These are phyloP conservation scores for Toxicodendron radicans DNA, from an alignment of 345 rosid species.

Conservation along the genomic window DNA sequence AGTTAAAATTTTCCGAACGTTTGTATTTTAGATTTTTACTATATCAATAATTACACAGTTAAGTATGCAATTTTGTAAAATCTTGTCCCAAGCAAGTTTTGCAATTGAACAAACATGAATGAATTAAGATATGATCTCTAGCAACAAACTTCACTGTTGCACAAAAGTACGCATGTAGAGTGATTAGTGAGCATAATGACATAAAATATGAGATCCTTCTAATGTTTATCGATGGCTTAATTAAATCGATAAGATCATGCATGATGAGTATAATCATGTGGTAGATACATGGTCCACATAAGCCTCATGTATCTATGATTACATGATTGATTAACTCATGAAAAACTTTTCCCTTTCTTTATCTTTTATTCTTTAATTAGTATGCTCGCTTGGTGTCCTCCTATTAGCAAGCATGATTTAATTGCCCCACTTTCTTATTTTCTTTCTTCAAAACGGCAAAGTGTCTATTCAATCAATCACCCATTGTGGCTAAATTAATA, in stretches of 20 bases:
- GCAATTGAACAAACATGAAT: no score
- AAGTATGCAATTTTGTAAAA: no score
- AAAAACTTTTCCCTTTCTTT: neutral
- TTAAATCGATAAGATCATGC: neutral
- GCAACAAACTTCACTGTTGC: no score
- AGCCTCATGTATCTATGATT: neutral
- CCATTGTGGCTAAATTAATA: neutral
- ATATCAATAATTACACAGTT: no score
- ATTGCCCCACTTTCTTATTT: neutral
- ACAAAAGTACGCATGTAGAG: no score
- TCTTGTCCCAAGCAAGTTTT: no score
- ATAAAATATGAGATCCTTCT: neutral
- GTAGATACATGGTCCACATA: neutral
- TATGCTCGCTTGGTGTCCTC: neutral
- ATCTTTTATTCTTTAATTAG: neutral
- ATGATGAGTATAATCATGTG: neutral
- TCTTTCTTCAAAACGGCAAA: neutral
- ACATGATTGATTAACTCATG: neutral
- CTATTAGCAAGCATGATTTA: constrained; percentile 3
- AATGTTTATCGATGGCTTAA: no score
- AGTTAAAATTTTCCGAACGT: no score
- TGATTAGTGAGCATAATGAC: neutral
- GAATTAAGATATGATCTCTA: no score
- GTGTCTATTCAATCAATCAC: neutral
- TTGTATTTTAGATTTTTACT: no score